Percentiles rank a stretch among this genome's conserved stretches.
phyloP scores from a whole-genome alignment of 2,329 filamentous ascomycete genomes.

The Mariannaea sp. region DNA sequence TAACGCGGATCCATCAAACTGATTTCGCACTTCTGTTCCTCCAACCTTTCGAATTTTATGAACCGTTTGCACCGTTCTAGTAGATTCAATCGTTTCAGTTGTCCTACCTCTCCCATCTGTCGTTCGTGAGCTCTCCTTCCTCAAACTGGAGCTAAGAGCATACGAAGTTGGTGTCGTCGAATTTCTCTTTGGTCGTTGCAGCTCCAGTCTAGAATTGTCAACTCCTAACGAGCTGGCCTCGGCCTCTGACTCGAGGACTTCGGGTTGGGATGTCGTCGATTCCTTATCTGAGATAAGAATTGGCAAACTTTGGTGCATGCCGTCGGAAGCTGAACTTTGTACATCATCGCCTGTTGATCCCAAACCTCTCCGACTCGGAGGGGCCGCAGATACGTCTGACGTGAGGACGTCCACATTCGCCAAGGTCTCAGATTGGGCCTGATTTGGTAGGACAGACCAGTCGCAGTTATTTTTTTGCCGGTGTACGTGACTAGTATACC shows the following conservation, averaged over 20 bases:
- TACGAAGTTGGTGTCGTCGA: conserved; percentile 1
- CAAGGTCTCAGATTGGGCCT: no score
- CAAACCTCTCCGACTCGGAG: neutral
- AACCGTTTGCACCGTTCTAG: neutral
- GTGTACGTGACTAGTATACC: conserved; percentile 37
- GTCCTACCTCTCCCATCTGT: neutral
- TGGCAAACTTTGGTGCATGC: neutral
- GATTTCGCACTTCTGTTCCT: neutral
- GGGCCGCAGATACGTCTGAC: neutral
- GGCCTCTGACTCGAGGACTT: neutral
- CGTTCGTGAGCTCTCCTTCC: neutral
- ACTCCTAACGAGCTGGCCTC: neutral
- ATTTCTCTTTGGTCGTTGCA: conserved; percentile 4
- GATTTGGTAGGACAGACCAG: conserved; percentile 26
- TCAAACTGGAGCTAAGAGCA: neutral
- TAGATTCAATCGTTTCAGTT: no score
- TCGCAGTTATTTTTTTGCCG: conserved; percentile 36
- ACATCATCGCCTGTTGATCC: neutral
- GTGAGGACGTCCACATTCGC: no score
- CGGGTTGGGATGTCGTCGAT: neutral
- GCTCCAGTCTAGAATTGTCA: neutral
- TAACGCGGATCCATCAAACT: conserved; percentile 13
- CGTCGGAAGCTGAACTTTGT: neutral
- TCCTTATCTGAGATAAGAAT: neutral
- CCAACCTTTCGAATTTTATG: neutral